A percentile compares a stretch with the other conserved stretches of the same genome.
phyloP scores from a whole-genome alignment of 2,329 filamentous ascomycete species.

The Dothideomycetes sp. region DNA sequence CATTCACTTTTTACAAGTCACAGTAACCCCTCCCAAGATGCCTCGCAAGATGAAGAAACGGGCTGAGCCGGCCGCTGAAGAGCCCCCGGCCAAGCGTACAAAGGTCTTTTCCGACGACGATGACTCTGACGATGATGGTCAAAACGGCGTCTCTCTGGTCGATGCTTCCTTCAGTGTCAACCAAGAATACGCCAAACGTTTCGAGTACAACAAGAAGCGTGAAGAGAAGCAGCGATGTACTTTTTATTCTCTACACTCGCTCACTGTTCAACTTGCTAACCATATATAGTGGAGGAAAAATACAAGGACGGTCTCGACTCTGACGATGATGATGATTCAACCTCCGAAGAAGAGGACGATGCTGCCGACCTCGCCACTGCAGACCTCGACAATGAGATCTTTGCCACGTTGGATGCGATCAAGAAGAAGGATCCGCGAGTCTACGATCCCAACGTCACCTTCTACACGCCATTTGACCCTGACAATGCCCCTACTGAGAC shows the following conservation, averaged over 20 bases:
- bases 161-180: constrained; percentile 55
- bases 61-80: background rate
- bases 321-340: constrained; percentile 52
- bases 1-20: background rate
- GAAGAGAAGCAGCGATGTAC: constrained; percentile 66
- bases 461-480: constrained; percentile 59
- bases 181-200: constrained; percentile 75
- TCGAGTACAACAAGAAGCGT: constrained; percentile 95
- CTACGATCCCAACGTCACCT: constrained; percentile 69
- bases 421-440: constrained; percentile 82
- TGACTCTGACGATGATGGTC: constrained; percentile 14
- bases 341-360: constrained; percentile 77
- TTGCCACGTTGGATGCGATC: constrained; percentile 77
- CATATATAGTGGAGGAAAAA: constrained; percentile 70
- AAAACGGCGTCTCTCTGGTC: constrained; percentile 12
- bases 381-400: constrained; percentile 76
- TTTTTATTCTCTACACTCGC: constrained; percentile 19
- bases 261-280: background rate
- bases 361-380: constrained; percentile 78
- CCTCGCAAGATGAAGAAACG: constrained; percentile 8
- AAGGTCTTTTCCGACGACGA: constrained; percentile 19
- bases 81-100: constrained; percentile 18
- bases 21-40: background rate
- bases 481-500: constrained; percentile 24
- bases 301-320: constrained; percentile 43